Evolutionary conservation across 805 yeast genomes (phyloP).

Genomic region (Hagleromyces aurorensis): DNA sequence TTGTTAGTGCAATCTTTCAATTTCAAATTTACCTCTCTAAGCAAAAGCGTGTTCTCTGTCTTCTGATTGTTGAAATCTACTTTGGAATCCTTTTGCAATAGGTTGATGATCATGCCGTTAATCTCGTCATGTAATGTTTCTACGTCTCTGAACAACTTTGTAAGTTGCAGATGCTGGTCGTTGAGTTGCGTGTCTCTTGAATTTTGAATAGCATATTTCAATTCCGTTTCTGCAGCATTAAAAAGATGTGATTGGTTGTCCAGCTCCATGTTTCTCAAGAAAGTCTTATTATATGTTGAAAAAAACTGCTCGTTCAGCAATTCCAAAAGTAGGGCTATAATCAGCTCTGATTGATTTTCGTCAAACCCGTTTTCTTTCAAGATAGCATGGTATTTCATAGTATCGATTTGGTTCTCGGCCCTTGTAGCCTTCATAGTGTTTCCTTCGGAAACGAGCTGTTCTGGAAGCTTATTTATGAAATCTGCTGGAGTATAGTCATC

Average conservation of each 20-base stretch:
- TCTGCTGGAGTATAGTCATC: too few species aligned
- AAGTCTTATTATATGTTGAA: slow-evolving; percentile 33
- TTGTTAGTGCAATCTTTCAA: slow-evolving; percentile 80
- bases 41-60: slow-evolving; percentile 71
- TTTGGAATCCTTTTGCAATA: slow-evolving; percentile 66
- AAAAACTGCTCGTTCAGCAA: slow-evolving; percentile 35
- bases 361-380: slow-evolving; percentile 18
- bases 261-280: slow-evolving; percentile 45
- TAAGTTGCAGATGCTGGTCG: slow-evolving; percentile 56
- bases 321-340: slow-evolving; percentile 30
- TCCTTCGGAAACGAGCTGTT: slow-evolving; percentile 24
- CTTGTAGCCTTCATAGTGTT: slow-evolving; percentile 23
- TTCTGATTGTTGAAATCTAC: slow-evolving; percentile 82
- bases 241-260: slow-evolving; percentile 85
- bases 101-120: slow-evolving; percentile 49
- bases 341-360: slow-evolving; percentile 17
- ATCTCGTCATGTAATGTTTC: slow-evolving; percentile 70
- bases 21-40: slow-evolving; percentile 55
- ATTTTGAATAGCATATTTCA: slow-evolving; percentile 67
- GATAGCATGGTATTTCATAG: slow-evolving; percentile 16
- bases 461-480: slow-evolving; percentile 24
- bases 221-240: slow-evolving; percentile 86
- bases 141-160: slow-evolving; percentile 63
- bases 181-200: slow-evolving; percentile 64
- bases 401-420: slow-evolving; percentile 27